Evolutionary conservation across 2,329 filamentous ascomycete species (phyloP).

Genomic region (Ophiosphaerella herpotricha): DNA sequence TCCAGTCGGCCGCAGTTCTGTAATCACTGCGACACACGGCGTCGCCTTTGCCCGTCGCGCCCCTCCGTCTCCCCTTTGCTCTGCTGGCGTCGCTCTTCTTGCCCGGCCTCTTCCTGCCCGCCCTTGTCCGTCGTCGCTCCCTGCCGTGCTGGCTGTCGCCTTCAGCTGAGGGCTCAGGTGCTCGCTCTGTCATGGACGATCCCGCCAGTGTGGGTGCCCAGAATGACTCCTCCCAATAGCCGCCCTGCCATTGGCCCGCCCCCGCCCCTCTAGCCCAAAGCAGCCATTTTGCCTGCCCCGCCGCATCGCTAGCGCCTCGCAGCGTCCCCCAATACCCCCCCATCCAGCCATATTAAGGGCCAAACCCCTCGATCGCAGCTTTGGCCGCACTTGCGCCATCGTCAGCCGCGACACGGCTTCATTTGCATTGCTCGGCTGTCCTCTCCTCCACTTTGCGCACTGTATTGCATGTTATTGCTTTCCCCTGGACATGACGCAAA

Average conservation of each 20-base stretch:
- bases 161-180: conserved; percentile 13
- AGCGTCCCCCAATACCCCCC: conserved; percentile 6
- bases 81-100: conserved; percentile 16
- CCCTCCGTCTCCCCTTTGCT: not conserved
- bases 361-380: conserved; percentile 21
- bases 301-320: not conserved
- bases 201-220: conserved; percentile 16
- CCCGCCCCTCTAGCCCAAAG: conserved; percentile 3
- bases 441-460: conserved; percentile 11
- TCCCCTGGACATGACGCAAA: conserved; percentile 25
- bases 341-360: conserved; percentile 21
- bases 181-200: conserved; percentile 9
- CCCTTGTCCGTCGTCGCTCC: conserved; percentile 10
- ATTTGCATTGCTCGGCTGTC: conserved; percentile 26
- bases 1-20: conserved; percentile 2
- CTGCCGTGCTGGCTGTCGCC: not conserved
- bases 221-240: conserved; percentile 19
- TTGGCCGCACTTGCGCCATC: conserved; percentile 14
- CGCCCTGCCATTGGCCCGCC: conserved; percentile 14
- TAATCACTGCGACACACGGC: conserved; percentile 26
- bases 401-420: conserved; percentile 25
- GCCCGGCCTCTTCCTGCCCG: conserved; percentile 10
- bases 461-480: not conserved
- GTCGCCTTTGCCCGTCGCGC: conserved; percentile 19
- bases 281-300: conserved; percentile 12